Evolutionary conservation across 768 basidiomycete genomes (phyloP).

Genomic region (Mycena rebaudengoi): DNA sequence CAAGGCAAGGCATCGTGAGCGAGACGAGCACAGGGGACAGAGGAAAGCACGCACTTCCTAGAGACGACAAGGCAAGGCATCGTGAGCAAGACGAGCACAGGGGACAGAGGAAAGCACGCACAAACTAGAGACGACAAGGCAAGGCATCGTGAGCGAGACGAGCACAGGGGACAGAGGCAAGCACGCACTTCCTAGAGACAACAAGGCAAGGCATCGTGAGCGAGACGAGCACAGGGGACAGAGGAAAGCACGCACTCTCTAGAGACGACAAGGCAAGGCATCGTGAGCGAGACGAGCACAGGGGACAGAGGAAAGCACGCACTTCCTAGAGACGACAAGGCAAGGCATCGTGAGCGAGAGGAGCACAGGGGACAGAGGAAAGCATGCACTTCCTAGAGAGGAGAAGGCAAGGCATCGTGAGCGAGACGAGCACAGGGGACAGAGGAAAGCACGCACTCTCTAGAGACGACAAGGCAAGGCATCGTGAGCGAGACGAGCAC

Average conservation of each 20-base stretch:
- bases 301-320: not conserved
- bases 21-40: not conserved
- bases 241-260: no score
- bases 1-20: not conserved
- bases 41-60: not conserved
- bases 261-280: not conserved
- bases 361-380: not conserved
- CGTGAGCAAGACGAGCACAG: no score
- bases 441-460: not conserved
- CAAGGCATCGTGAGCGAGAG: not conserved
- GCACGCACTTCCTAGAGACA: not conserved
- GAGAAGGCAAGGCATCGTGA: no score
- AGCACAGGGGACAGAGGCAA: not conserved
- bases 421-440: not conserved
- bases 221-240: not conserved
- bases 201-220: no score
- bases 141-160: not conserved
- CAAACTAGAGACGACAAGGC: not conserved
- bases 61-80: no score
- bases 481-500: not conserved
- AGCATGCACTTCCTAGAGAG: not conserved
- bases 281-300: not conserved
- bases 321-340: not conserved
- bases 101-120: not conserved
- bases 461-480: not conserved